These are phyloP conservation scores for Pneumocystis sp. DNA, from an alignment of 1,139 yeast genomes.

Conservation along the genomic window DNA sequence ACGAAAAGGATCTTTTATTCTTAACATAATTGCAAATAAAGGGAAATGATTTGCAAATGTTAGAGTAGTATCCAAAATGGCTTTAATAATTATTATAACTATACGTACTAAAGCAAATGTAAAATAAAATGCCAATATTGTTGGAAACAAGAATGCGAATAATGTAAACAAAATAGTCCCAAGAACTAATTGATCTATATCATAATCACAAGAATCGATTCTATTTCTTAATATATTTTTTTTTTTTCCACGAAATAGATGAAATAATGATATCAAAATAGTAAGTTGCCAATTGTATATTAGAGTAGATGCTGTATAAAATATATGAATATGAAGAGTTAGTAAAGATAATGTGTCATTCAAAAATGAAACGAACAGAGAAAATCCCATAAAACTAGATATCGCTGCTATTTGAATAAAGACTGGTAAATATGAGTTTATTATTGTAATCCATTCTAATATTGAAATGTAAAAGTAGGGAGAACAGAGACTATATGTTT, in stretches of 20 bases:
- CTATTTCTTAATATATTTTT: constrained; percentile 70
- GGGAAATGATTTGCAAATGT: constrained; percentile 74
- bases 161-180: constrained; percentile 83
- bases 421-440: constrained; percentile 24
- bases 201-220: constrained; percentile 71
- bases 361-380: constrained; percentile 50
- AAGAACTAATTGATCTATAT: constrained; percentile 68
- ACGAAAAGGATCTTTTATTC: constrained; percentile 67
- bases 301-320: constrained; percentile 65
- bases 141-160: constrained; percentile 63
- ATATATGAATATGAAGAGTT: constrained; percentile 60
- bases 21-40: constrained; percentile 59
- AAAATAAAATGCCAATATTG: constrained; percentile 70
- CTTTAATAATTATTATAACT: constrained; percentile 34
- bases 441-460: constrained; percentile 11
- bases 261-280: constrained; percentile 57
- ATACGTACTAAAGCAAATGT: constrained; percentile 53
- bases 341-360: constrained; percentile 51
- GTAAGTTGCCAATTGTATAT: constrained; percentile 63
- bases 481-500: constrained; percentile 18
- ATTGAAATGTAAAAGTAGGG: constrained; percentile 9
- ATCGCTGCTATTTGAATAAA: constrained; percentile 28
- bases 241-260: constrained; percentile 79
- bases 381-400: constrained; percentile 36
- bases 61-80: constrained; percentile 44